Evolutionary conservation across 345 rosid species (phyloP), one percentile per base, ranked within the genome.

Genomic region (Psidium friedrichsthalianum): DNA sequence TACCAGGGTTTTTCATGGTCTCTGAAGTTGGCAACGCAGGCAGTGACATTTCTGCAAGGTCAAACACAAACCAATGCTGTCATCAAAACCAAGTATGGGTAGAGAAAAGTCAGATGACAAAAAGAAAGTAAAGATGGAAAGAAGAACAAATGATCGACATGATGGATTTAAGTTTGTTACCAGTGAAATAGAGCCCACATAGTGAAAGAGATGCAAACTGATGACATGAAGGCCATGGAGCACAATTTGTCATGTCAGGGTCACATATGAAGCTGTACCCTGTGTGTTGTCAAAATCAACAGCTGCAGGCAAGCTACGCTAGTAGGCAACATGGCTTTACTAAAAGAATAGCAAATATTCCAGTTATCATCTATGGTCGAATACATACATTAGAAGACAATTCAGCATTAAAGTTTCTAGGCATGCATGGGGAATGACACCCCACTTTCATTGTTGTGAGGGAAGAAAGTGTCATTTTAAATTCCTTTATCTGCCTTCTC

Each of bases 181-280:
- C 99, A 53, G 98, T n/a, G n/a, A n/a, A n/a, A n/a, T n/a, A n/a
- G 98, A 83, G 99, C n/a, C n/a, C 98, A 90, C 99, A 97, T 24
- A 97, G 94, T 56, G 99, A 96, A 88, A 95, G 51, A 47, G 98
- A 91, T 85, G 98, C n/a, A 89, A 90, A 95, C 86, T 82, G 98
- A 93, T 29, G 98, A 93, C 22, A 96, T 69, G 93, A 90, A 82
- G 99, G 99, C 99, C 99, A 97, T 55, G 99, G 99, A 59, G 99
- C 99, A 90, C 98, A 82, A 95, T 96, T 97, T 97, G 89, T 97
- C 99, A 55, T 94, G n/a, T 93, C 90, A 97, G 89, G 89, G 91
- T 97, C 99, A 83, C 98, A 97, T n/a, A 96, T 93, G 91, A 97
- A 94, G 87, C 98, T 94, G 91, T 90, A 93, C 76, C 98, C 99